phyloP scores from a whole-genome alignment of 2,329 filamentous ascomycete genomes.

The Zymoseptoria ardabiliae region DNA sequence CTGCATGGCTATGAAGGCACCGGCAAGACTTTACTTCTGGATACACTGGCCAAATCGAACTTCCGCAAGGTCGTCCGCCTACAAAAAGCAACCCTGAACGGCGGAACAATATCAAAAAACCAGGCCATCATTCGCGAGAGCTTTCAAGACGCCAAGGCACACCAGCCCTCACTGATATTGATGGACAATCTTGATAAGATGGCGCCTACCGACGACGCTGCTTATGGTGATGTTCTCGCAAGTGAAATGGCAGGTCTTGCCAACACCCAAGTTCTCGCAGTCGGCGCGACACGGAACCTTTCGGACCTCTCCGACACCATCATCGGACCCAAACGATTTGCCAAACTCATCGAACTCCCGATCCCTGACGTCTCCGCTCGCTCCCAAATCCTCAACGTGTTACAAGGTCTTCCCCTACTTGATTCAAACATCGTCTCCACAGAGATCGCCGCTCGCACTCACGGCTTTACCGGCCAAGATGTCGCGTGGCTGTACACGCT shows the following conservation, averaged over 20 bases:
- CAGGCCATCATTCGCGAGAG: conserved; percentile 51
- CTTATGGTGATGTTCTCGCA: conserved; percentile 35
- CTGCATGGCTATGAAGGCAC: conserved; percentile 78
- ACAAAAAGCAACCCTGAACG: conserved; percentile 36
- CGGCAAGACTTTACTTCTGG: conserved; percentile 71
- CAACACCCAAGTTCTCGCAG: conserved; percentile 57
- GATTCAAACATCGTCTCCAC: conserved; percentile 45
- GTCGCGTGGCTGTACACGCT: conserved; percentile 57
- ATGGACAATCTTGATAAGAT: conserved; percentile 72
- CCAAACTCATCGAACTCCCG: conserved; percentile 62
- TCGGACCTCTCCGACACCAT: conserved; percentile 65
- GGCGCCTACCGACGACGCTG: conserved; percentile 50
- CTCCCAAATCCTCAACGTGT: conserved; percentile 63
- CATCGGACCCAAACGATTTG: conserved; percentile 57
- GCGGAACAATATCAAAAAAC: conserved; percentile 38
- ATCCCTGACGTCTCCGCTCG: conserved; percentile 67
- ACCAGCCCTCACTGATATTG: conserved; percentile 68
- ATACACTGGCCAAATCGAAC: conserved; percentile 54
- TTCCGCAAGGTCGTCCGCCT: conserved; percentile 66
- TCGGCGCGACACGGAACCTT: conserved; percentile 67
- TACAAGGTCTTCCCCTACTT: conserved; percentile 45
- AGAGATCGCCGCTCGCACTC: conserved; percentile 64
- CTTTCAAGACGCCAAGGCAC: conserved; percentile 61
- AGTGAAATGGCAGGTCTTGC: conserved; percentile 51
- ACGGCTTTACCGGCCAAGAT: conserved; percentile 80